These are phyloP conservation scores for Anthostomella pinea DNA, from an alignment of 2,329 filamentous ascomycete species.

Conservation along the genomic window DNA sequence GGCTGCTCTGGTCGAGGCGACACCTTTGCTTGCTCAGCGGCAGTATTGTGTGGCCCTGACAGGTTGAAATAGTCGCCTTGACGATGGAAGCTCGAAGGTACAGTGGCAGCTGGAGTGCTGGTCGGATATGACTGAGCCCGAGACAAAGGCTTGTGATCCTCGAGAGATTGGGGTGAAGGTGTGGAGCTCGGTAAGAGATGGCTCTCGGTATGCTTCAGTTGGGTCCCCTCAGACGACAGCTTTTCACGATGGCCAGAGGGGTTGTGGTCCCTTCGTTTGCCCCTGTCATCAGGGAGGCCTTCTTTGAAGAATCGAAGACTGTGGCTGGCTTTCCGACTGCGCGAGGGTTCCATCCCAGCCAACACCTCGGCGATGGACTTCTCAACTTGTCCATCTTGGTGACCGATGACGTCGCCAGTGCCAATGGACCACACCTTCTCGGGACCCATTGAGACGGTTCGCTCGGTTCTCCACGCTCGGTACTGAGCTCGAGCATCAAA, in stretches of 20 bases:
- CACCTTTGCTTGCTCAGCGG: slow-evolving; percentile 10
- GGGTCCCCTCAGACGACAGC: slow-evolving; percentile 35
- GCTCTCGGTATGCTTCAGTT: slow-evolving; percentile 13
- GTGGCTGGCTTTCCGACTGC: slow-evolving; percentile 66
- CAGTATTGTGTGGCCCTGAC: slow-evolving; percentile 14
- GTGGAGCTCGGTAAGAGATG: slow-evolving; percentile 18
- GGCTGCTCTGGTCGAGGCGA: slow-evolving; percentile 11
- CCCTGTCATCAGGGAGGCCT: slow-evolving; percentile 58
- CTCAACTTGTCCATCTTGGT: slow-evolving; percentile 57
- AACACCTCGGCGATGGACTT: slow-evolving; percentile 63
- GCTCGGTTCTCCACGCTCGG: slow-evolving; percentile 39
- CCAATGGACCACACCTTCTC: slow-evolving; percentile 66
- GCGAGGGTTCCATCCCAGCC: slow-evolving; percentile 59
- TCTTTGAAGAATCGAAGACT: slow-evolving; percentile 66
- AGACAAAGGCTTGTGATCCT: slow-evolving; percentile 23
- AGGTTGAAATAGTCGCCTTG: slow-evolving; percentile 27
- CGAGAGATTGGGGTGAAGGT: slow-evolving; percentile 20
- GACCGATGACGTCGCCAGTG: slow-evolving; percentile 45
- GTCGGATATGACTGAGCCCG: slow-evolving; percentile 20
- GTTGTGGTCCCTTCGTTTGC: slow-evolving; percentile 49
- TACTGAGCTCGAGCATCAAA: slow-evolving; percentile 31
- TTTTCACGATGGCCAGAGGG: slow-evolving; percentile 38
- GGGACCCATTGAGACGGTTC: slow-evolving; percentile 41
- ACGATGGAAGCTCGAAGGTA: slow-evolving; percentile 9
- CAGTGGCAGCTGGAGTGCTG: slow-evolving; percentile 10